Conservation (phyloP, 805 yeast species). For the Vanderwaltozyma verrucispora region DNA sequence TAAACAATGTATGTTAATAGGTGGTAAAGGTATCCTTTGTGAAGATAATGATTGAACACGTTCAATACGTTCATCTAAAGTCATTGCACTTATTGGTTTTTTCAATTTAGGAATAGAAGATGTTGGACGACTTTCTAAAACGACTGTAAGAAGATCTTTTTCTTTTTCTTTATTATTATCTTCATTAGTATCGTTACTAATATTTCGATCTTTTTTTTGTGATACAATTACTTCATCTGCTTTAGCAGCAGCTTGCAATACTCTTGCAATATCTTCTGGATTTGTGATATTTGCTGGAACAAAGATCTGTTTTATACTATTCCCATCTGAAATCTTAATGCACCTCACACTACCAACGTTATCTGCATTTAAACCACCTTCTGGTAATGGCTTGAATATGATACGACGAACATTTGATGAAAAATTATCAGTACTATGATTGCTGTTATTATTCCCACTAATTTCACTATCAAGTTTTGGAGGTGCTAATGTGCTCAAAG, state of each 20-base stretch:
- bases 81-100: slow-evolving; percentile 4
- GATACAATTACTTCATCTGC: background rate
- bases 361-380: background rate
- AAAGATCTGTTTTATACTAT: background rate
- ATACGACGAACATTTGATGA: background rate
- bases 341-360: background rate
- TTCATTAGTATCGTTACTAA: background rate
- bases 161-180: background rate
- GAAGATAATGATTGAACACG: slow-evolving; percentile 12
- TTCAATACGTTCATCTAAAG: slow-evolving; percentile 19
- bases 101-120: background rate
- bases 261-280: slow-evolving; percentile 2
- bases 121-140: background rate
- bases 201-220: background rate
- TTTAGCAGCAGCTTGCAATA: slow-evolving; percentile 3
- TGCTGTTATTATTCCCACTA: too few relatives aligned
- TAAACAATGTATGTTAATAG: slow-evolving; percentile 69
- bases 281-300: slow-evolving; percentile 1
- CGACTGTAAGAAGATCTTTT: background rate
- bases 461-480: too few relatives aligned
- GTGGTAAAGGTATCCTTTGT: slow-evolving; percentile 54
- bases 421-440: background rate
- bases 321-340: background rate
- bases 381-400: slow-evolving; percentile 1
- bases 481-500: too few relatives aligned